Percentiles rank a stretch among this genome's conserved stretches.
Evolutionary conservation across 73 alveolate species (phyloP).

Genomic region (Breviolum minutum): DNA sequence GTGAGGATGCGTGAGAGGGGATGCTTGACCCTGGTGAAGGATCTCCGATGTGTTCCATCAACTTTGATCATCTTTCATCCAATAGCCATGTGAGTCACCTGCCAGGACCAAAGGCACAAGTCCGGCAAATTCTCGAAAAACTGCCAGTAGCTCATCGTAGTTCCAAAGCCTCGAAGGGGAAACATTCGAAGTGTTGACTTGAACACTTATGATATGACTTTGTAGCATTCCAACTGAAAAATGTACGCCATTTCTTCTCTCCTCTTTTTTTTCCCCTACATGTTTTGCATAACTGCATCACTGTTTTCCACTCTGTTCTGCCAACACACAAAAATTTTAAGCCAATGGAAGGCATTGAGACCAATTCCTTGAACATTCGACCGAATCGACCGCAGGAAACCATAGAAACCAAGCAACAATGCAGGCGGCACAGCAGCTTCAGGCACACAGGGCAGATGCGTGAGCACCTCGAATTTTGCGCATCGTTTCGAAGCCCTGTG

Average conservation of each 20-base stretch:
- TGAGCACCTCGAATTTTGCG: constrained; percentile 13
- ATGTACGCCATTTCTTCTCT: too few species aligned
- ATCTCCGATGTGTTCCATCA: too few species aligned
- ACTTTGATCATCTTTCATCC: too few species aligned
- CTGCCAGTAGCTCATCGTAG: constrained; percentile 49
- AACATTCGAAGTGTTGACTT: too few species aligned
- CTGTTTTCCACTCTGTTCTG: too few species aligned
- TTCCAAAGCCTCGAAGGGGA: constrained; percentile 50
- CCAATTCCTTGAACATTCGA: background rate
- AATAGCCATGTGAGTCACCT: background rate
- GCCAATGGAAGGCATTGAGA: too few species aligned
- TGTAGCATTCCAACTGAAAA: too few species aligned
- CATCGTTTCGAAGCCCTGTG: background rate
- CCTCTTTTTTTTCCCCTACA: too few species aligned
- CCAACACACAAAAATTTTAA: too few species aligned
- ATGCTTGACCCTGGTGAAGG: background rate
- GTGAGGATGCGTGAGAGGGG: background rate
- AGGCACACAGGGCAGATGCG: constrained; percentile 44
- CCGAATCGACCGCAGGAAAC: background rate
- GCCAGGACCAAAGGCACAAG: constrained; percentile 65
- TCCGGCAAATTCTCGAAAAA: constrained; percentile 53
- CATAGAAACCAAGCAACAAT: background rate
- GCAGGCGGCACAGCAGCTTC: constrained; percentile 51
- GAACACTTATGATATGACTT: too few species aligned
- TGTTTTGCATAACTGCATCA: too few species aligned